Base-by-base conservation (phyloP, 2,329 filamentous ascomycete species). In the Penicillium sp. region DNA sequence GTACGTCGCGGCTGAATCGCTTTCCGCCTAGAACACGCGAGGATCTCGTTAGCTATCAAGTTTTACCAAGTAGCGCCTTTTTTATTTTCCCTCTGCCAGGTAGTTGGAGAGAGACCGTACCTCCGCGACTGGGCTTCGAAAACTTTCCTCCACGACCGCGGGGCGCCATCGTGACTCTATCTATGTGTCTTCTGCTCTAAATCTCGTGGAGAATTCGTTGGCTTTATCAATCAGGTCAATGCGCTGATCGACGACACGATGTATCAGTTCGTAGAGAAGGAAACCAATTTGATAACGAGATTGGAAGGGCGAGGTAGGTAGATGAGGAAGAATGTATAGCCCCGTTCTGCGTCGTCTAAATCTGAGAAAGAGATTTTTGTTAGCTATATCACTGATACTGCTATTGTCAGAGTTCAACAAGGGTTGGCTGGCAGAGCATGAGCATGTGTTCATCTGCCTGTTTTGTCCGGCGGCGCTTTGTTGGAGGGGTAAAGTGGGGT, bases 141-240 rank as follows among this genome's bases (percentile, higher is more conserved):
- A 94, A 97, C 82, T 98, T 98, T 80, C 93, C 93, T 79, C 93
- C 93, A 75, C 93, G 91, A 70, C 92, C 93, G 76, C 92, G 77
- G 63, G 78, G 79, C 46, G 79, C 71, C 79, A 82, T 82, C 30
- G 62, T 69, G 61, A 61, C 56, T 23, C 48, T 46, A n/a, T 41
- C 2, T 48, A 26, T 47, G 35, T 41, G 35, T 15, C 15, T 41
- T 15, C 35, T 41, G 13, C 15, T 41, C 35, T 15, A 41, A 15
- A 5, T 41, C 35, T 41, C 15, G 35, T 41, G 4, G 4, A 5
- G 35, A 41, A 41, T 41, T 3, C 15, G 11, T 5, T 5, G 5
- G 35, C 17, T 41, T 5, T 41, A 11, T 15, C 11, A 11, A 41
- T 5, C 35, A 41, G 35, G 35, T 5, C 8, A 41, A 41, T 15